phyloP scores from a whole-genome alignment of 805 yeast genomes.

The Nakazawaea laoshanensis region DNA sequence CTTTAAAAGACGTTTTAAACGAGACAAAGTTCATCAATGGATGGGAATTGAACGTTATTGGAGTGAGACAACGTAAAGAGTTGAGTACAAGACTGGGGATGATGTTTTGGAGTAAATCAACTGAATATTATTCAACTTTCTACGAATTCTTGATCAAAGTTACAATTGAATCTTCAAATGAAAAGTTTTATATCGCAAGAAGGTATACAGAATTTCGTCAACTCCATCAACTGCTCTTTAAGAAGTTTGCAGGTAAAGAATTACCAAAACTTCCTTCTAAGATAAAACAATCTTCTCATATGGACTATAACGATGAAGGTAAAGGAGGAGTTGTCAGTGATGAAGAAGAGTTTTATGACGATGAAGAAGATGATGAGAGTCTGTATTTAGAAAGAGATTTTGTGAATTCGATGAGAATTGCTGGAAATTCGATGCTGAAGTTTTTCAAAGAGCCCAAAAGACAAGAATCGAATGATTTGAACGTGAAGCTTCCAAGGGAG shows the following conservation, averaged over 20 bases:
- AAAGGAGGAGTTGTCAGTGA: slow-evolving; percentile 10
- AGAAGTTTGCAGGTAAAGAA: slow-evolving; percentile 60
- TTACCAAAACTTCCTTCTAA: slow-evolving; percentile 28
- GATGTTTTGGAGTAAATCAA: slow-evolving; percentile 14
- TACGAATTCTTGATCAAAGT: slow-evolving; percentile 44
- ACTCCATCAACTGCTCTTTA: slow-evolving; percentile 43
- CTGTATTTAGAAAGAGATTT: slow-evolving; percentile 9
- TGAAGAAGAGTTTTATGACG: slow-evolving; percentile 5
- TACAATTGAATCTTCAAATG: slow-evolving; percentile 21
- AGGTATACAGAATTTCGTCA: slow-evolving; percentile 61
- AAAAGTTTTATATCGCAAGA: slow-evolving; percentile 43
- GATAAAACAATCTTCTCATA: slow-evolving; percentile 16
- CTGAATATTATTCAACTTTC: slow-evolving; percentile 12
- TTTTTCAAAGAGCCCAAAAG: background rate
- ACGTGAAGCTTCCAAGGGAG: slow-evolving; percentile 50
- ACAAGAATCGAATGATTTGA: background rate
- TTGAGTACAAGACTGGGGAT: slow-evolving; percentile 13
- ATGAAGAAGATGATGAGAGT: slow-evolving; percentile 7
- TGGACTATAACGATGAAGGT: slow-evolving; percentile 10
- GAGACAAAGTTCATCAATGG: slow-evolving; percentile 42
- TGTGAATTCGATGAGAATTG: slow-evolving; percentile 1
- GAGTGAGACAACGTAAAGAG: slow-evolving; percentile 39
- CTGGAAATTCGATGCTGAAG: background rate
- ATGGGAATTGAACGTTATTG: slow-evolving; percentile 55
- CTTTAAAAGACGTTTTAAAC: slow-evolving; percentile 15